Base-by-base conservation (phyloP, 495 filamentous ascomycete species). In the Penicillium pancosmium region DNA sequence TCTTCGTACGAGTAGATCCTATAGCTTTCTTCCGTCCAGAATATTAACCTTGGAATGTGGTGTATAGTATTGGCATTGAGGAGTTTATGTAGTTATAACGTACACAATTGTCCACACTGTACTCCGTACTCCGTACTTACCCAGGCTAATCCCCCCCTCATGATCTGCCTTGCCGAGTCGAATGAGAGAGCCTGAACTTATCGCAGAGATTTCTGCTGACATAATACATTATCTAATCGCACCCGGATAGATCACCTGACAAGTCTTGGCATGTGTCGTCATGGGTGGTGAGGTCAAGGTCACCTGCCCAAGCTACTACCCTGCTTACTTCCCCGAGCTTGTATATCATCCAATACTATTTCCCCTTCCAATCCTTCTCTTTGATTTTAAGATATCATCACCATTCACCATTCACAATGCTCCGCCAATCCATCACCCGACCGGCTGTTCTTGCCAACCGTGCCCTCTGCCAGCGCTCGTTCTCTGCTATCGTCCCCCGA, bases 381-480 rank as follows among this genome's bases (percentile, higher is more conserved):
- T 31, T 31, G 27, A 31, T 31, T 31, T 31, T 31, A 31, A 31
- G 27, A 31, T 31, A 31, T 62, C 38, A 55, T 61, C 57, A 60
- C 18, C 41, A 50, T 58, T 11, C 21, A 48, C 31, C 57, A 25
- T 15, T 62, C 68, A 81, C 52, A 34, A 92, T 92, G 89, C 79
- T 88, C 65, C 86, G 87, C 63, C 86, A 86, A 75, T 76, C 80
- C 47, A 64, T 89, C 66, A 72, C 78, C 72, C 84, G 84, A 75
- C 78, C 84, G 69, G 74, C 84, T 31, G 73, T 77, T 61, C 79
- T 76, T 56, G 77, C 74, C 73, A 76, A 74, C 75, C 76, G 77
- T 61, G 60, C 73, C 59, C 71, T 79, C 70, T 52, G 80, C 73
- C 73, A 67, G 63, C 84, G 86, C 55, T 78, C 84, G 57, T 89